Percentiles rank a stretch among this genome's conserved stretches.
Conservation (phyloP, 768 basidiomycete genomes). For the Trichaptum fuscoviolaceum region DNA sequence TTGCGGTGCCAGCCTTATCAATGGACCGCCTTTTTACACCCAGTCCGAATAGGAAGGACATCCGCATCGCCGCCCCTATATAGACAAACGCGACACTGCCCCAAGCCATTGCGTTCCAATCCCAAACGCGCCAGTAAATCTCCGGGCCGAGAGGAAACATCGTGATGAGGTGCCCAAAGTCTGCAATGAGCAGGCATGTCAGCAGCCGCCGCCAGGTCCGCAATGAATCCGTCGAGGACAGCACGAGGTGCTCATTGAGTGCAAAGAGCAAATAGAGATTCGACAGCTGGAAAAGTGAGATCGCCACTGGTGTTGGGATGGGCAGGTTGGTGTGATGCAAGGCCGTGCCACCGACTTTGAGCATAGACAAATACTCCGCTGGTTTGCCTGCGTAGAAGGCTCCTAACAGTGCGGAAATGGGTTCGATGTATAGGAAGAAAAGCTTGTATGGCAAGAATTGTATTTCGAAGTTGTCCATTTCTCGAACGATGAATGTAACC, state of each 20-base stretch:
- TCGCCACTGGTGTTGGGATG: slow-evolving; percentile 28
- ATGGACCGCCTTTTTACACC: slow-evolving; percentile 19
- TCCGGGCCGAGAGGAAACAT: slow-evolving; percentile 38
- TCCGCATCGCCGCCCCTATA: slow-evolving; percentile 38
- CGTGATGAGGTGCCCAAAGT: slow-evolving; percentile 42
- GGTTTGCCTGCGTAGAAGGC: slow-evolving; percentile 44
- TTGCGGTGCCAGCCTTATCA: not conserved
- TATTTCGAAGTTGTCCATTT: slow-evolving; percentile 7
- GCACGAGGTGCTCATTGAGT: slow-evolving; percentile 44
- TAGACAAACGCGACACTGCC: slow-evolving; percentile 52
- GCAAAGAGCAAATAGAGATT: slow-evolving; percentile 50
- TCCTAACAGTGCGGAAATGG: slow-evolving; percentile 43
- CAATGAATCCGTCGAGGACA: slow-evolving; percentile 36
- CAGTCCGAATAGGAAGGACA: slow-evolving; percentile 34
- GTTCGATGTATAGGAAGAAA: slow-evolving; percentile 49
- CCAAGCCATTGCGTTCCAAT: slow-evolving; percentile 51
- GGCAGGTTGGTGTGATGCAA: not conserved
- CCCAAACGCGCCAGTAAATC: slow-evolving; percentile 39
- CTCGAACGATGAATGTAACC: no score
- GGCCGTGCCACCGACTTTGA: slow-evolving; percentile 14
- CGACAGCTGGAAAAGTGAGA: slow-evolving; percentile 42
- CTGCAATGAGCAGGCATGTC: slow-evolving; percentile 40
- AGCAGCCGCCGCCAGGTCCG: slow-evolving; percentile 40
- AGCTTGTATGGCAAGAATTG: slow-evolving; percentile 31
- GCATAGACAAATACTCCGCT: slow-evolving; percentile 32